Conservation (phyloP, 306 rosid genomes). For the Inga leiocalycina region DNA sequence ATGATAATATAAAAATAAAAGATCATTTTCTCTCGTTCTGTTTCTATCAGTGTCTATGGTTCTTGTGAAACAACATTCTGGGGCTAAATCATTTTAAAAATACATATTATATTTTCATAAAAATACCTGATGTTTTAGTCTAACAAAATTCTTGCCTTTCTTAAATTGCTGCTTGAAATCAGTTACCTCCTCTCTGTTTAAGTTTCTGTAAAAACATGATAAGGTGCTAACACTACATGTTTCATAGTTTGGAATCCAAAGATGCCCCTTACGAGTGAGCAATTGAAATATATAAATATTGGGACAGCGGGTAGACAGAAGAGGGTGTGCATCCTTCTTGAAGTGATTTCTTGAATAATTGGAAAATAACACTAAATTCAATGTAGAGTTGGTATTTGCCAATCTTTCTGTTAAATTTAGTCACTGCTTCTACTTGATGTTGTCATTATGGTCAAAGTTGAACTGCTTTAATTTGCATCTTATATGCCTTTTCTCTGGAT, state of each 20-base stretch:
- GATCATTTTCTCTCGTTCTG: background rate
- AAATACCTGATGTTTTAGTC: background rate
- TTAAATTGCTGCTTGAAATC: background rate
- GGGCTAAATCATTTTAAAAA: background rate
- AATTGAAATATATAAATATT: background rate
- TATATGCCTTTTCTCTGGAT: conserved; percentile 3
- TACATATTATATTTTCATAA: background rate
- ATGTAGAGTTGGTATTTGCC: background rate
- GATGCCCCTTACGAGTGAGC: background rate
- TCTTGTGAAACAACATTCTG: background rate
- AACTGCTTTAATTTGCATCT: conserved; percentile 21
- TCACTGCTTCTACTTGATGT: conserved; percentile 13
- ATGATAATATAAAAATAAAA: background rate
- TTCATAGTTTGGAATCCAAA: background rate
- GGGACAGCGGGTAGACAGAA: background rate
- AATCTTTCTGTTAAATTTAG: background rate
- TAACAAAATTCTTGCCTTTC: background rate
- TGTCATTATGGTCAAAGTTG: conserved; percentile 9
- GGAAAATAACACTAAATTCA: background rate
- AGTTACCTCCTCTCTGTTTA: background rate
- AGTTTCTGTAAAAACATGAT: background rate
- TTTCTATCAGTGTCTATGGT: background rate
- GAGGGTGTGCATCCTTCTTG: background rate
- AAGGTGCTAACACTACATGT: background rate
- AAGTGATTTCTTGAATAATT: background rate